phyloP scores from a whole-genome alignment of 2,329 filamentous ascomycete species.

The Botryotinia calthae region DNA sequence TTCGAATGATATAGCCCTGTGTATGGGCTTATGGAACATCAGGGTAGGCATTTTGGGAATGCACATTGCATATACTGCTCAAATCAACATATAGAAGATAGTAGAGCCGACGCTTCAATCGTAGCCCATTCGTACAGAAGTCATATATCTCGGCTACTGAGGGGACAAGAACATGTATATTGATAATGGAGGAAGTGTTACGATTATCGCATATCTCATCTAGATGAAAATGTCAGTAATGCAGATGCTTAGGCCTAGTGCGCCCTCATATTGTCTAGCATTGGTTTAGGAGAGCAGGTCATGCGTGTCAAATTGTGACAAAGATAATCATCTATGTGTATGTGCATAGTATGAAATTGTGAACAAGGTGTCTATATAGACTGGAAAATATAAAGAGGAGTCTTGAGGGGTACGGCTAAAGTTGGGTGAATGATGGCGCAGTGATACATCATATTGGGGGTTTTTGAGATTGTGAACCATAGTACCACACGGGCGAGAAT shows the following conservation, averaged over 20 bases:
- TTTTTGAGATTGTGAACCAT: neutral
- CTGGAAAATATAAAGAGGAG: neutral
- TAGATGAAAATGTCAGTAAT: neutral
- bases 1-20: neutral
- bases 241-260: neutral
- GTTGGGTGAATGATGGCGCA: neutral
- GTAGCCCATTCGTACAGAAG: neutral
- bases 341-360: neutral
- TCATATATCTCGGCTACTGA: neutral
- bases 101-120: neutral
- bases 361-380: neutral
- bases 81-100: neutral
- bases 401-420: neutral
- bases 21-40: neutral
- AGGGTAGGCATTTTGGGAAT: neutral
- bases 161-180: neutral
- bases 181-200: neutral
- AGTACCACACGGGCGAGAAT: too few relatives aligned
- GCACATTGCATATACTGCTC: neutral
- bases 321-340: neutral
- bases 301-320: neutral
- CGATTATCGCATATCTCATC: constrained; percentile 5
- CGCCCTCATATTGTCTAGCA: neutral
- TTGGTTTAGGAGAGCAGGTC: neutral
- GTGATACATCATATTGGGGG: constrained; percentile 2